Conservation (phyloP, 495 filamentous ascomycete genomes). For the Aspergillus diversus region DNA sequence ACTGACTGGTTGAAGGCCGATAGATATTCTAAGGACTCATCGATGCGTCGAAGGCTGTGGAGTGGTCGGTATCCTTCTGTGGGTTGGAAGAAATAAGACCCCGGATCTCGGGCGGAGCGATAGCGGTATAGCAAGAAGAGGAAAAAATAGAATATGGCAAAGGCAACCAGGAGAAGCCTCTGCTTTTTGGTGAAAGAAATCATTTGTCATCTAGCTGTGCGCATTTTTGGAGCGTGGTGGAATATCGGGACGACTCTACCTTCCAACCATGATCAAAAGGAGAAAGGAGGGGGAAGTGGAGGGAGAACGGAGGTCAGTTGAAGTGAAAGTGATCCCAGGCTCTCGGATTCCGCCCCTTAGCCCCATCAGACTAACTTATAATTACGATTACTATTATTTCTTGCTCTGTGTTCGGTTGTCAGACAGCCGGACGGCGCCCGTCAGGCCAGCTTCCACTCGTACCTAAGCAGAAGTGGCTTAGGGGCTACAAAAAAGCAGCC, state of each 20-base stretch:
- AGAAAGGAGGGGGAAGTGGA: neutral
- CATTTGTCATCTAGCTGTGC: constrained; percentile 13
- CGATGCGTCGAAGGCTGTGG: constrained; percentile 27
- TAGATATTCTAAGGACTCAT: constrained; percentile 27
- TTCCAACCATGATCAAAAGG: neutral
- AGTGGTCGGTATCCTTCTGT: constrained; percentile 30
- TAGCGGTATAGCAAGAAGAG: constrained; percentile 32
- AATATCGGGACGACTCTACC: neutral
- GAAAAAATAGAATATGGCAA: constrained; percentile 33
- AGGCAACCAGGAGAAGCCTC: constrained; percentile 29
- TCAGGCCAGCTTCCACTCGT: neutral
- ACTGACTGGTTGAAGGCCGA: constrained; percentile 25
- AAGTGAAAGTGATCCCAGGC: neutral
- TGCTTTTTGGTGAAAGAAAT: constrained; percentile 27
- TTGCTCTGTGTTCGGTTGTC: too few relatives aligned
- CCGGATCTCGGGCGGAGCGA: constrained; percentile 29
- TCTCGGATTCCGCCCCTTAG: neutral
- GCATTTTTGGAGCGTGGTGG: constrained; percentile 1
- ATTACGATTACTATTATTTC: too few relatives aligned
- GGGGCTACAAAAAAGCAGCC: neutral
- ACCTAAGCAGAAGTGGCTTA: neutral
- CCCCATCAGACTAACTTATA: neutral
- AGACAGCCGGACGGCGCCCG: neutral
- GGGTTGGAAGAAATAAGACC: constrained; percentile 32
- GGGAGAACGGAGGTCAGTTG: neutral